phyloP scores from a whole-genome alignment of 2,329 filamentous ascomycete genomes.

The Trichoderma semiorbis region DNA sequence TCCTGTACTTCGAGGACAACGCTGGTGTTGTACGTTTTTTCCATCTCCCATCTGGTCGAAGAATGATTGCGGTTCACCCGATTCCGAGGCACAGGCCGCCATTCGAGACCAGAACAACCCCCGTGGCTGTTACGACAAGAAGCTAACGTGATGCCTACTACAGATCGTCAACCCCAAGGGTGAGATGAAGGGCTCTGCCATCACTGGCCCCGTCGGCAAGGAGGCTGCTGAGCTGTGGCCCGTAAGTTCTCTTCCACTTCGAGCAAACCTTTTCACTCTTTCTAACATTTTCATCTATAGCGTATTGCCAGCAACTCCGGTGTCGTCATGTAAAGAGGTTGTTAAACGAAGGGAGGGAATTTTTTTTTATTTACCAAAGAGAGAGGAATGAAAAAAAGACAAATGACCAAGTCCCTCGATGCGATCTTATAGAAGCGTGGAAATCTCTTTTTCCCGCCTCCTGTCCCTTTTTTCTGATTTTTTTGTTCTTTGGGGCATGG shows the following conservation, averaged over 20 bases:
- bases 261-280: neutral
- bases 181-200: slow-evolving; percentile 99
- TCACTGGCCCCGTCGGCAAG: slow-evolving; percentile 98
- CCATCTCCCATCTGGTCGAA: neutral
- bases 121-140: neutral
- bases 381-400: slow-evolving; percentile 25
- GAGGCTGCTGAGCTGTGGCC: slow-evolving; percentile 99
- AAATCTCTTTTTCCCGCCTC: slow-evolving; percentile 16
- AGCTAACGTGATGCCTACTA: slow-evolving; percentile 34
- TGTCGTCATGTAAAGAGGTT: slow-evolving; percentile 91
- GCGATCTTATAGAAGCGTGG: slow-evolving; percentile 33
- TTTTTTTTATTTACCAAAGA: slow-evolving; percentile 2
- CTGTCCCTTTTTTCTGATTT: slow-evolving; percentile 12
- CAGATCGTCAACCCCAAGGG: slow-evolving; percentile 99
- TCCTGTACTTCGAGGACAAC: slow-evolving; percentile 99
- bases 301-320: slow-evolving; percentile 99
- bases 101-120: neutral
- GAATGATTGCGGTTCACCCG: neutral
- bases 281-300: slow-evolving; percentile 39
- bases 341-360: slow-evolving; percentile 20
- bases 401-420: slow-evolving; percentile 31
- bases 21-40: slow-evolving; percentile 82
- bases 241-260: slow-evolving; percentile 53
- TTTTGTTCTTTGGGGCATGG: slow-evolving; percentile 1
- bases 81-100: neutral